A percentile compares a stretch with the other conserved stretches of the same genome.
phyloP scores from a whole-genome alignment of 164 flowering plant genomes.

The Stephania yunnanensis region DNA sequence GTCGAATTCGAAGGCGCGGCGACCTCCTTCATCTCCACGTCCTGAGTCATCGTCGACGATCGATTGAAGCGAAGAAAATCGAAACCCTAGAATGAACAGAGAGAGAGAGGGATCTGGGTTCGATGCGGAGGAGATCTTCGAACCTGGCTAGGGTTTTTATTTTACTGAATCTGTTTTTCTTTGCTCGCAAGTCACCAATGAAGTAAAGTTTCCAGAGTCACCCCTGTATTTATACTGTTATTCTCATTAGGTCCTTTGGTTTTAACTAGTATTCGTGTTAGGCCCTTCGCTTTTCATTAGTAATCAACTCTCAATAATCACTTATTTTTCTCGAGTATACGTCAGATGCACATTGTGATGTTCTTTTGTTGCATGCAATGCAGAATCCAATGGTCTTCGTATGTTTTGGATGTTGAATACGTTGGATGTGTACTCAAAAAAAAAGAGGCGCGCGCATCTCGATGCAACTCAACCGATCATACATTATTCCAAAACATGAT shows the following conservation, averaged over 20 bases:
- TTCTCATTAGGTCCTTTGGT: not conserved
- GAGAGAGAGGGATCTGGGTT: not conserved
- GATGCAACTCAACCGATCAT: too few species aligned
- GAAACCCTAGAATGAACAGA: not conserved
- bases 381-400: too few species aligned
- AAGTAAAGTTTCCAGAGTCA: not conserved
- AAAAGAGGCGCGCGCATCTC: too few species aligned
- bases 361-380: too few species aligned
- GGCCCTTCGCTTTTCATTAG: too few species aligned
- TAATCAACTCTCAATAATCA: too few species aligned
- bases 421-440: too few species aligned
- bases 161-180: not conserved
- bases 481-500: too few species aligned
- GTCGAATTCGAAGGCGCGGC: conserved; percentile 49
- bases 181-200: not conserved
- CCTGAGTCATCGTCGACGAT: conserved; percentile 52
- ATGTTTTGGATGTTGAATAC: too few species aligned
- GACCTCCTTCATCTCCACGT: conserved; percentile 76
- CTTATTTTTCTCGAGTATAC: too few species aligned
- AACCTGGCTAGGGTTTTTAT: not conserved
- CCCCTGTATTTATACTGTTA: not conserved
- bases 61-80: not conserved
- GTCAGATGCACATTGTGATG: too few species aligned
- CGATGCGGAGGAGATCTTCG: not conserved
- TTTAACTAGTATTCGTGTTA: too few species aligned